phyloP scores from a whole-genome alignment of 108 stramenopile genomes.

The Aurantiochytrium sp. region DNA sequence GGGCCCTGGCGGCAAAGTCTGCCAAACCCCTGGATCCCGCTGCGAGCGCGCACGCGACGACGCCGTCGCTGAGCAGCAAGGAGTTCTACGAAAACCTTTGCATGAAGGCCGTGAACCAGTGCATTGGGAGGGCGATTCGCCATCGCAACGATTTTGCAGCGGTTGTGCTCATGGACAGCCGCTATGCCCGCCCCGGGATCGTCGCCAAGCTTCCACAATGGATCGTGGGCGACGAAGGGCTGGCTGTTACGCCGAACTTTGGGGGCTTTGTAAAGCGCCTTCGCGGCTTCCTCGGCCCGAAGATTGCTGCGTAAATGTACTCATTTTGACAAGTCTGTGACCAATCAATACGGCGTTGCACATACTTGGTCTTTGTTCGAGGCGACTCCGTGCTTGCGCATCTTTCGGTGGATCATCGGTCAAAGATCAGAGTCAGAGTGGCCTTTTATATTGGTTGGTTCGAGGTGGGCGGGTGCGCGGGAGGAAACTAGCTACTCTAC shows the following conservation, averaged over 20 bases:
- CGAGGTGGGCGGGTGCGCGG: too few species aligned
- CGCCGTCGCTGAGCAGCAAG: slow-evolving; percentile 49
- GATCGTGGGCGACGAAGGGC: slow-evolving; percentile 40
- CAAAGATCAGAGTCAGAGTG: too few species aligned
- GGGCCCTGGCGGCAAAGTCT: slow-evolving; percentile 24
- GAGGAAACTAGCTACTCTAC: too few species aligned
- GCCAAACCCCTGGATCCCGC: slow-evolving; percentile 35
- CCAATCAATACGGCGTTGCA: background rate
- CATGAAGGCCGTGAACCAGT: slow-evolving; percentile 95
- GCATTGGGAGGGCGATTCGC: slow-evolving; percentile 92
- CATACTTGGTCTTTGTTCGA: too few species aligned
- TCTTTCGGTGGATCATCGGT: too few species aligned
- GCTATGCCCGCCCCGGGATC: slow-evolving; percentile 67
- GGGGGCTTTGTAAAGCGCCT: background rate
- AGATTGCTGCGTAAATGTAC: background rate
- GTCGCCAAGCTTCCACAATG: slow-evolving; percentile 72
- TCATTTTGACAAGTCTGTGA: too few species aligned
- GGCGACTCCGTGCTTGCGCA: too few species aligned
- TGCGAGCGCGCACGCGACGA: too few species aligned
- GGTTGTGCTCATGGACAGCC: slow-evolving; percentile 76
- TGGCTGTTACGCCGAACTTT: background rate
- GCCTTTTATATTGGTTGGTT: too few species aligned
- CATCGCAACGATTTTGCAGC: slow-evolving; percentile 87
- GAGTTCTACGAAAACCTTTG: slow-evolving; percentile 86
- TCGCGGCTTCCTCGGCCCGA: background rate